These are phyloP conservation scores for Bisporella sp. DNA, from an alignment of 2,329 filamentous ascomycete species.

Conservation along the genomic window DNA sequence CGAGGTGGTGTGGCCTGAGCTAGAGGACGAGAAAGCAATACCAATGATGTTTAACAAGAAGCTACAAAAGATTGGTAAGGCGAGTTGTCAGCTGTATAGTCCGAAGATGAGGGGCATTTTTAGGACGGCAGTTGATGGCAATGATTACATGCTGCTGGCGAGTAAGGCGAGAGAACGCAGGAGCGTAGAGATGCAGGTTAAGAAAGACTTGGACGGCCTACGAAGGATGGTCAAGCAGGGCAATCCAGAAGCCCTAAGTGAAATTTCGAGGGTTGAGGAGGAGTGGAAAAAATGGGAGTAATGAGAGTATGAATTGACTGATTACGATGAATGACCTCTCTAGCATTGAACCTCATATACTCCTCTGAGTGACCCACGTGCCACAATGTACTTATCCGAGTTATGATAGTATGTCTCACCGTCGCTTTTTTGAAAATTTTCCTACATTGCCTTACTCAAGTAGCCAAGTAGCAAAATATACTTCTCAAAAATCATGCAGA, in stretches of 20 bases:
- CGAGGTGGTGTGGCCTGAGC: conserved; percentile 65
- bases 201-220: conserved; percentile 16
- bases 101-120: conserved; percentile 72
- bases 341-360: too few species aligned
- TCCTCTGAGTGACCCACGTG: too few species aligned
- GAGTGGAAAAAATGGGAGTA: background rate
- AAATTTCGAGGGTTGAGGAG: conserved; percentile 30
- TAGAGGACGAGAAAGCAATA: conserved; percentile 46
- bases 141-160: conserved; percentile 60
- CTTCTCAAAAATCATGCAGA: too few species aligned
- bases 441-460: too few species aligned
- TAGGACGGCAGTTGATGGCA: conserved; percentile 53
- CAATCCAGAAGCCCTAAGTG: conserved; percentile 34
- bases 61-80: conserved; percentile 45
- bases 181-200: conserved; percentile 19
- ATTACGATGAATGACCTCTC: background rate
- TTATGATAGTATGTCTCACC: too few species aligned
- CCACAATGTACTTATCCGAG: too few species aligned
- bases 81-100: conserved; percentile 74
- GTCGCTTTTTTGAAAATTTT: too few species aligned
- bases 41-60: conserved; percentile 60
- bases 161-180: conserved; percentile 49
- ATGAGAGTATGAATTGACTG: background rate
- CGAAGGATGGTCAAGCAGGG: conserved; percentile 9
- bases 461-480: too few species aligned